Conservation (phyloP, 305 asterid genomes). For the Fraxinus sp. region DNA sequence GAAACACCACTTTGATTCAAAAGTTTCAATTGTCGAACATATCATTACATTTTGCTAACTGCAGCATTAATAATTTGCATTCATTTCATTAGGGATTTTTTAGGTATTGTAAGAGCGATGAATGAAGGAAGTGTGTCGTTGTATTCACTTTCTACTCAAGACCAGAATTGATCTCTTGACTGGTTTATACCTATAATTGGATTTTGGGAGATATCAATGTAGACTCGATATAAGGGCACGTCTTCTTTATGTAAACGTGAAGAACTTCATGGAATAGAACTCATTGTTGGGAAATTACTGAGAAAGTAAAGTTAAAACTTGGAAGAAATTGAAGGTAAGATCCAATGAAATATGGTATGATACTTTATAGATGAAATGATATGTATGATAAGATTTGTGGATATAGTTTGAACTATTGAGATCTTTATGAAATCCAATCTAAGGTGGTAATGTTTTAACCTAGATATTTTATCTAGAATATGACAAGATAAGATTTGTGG, state of each 20-base stretch:
- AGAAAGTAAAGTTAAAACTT: not conserved
- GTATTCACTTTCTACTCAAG: not conserved
- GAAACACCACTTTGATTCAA: not conserved
- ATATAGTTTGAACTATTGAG: not conserved
- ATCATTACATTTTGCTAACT: no score
- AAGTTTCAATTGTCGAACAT: not conserved
- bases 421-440: not conserved
- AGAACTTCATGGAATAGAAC: not conserved
- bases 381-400: not conserved
- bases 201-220: not conserved
- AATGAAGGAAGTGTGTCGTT: not conserved
- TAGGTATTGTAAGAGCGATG: not conserved
- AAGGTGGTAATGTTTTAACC: not conserved
- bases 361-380: not conserved
- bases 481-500: not conserved
- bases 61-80: not conserved
- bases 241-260: not conserved
- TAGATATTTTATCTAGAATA: not conserved
- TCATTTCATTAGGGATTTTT: not conserved
- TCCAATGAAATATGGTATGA: not conserved
- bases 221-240: not conserved
- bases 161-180: not conserved
- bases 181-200: not conserved
- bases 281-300: not conserved
- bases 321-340: not conserved